Percentiles rank a stretch among this genome's conserved stretches.
Conservation (phyloP, 2,329 filamentous ascomycete species). For the Teratosphaeria destructans region DNA sequence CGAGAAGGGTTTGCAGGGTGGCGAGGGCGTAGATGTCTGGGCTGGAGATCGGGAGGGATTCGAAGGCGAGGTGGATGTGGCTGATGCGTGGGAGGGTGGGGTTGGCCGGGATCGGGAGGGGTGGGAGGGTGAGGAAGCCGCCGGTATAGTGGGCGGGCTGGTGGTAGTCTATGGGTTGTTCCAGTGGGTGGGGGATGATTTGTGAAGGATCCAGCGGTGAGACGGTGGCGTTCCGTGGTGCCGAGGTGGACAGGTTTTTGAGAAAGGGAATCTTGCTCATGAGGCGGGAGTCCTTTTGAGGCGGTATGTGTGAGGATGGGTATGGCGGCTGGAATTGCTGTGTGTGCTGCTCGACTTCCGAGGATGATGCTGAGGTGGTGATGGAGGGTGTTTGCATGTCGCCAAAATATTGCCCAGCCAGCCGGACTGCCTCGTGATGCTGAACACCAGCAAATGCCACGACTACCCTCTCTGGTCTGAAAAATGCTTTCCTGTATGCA, state of each 20-base stretch:
- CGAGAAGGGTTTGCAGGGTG: constrained; percentile 88
- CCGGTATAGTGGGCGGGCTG: constrained; percentile 77
- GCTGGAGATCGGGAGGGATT: constrained; percentile 80
- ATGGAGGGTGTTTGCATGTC: constrained; percentile 55
- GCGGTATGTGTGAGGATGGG: constrained; percentile 23
- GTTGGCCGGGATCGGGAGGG: constrained; percentile 66
- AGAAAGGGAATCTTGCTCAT: constrained; percentile 81
- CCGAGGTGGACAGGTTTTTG: constrained; percentile 75
- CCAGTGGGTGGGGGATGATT: constrained; percentile 32
- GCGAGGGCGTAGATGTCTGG: constrained; percentile 94
- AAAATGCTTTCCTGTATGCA: constrained; percentile 74
- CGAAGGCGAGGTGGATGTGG: constrained; percentile 91
- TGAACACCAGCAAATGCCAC: constrained; percentile 89
- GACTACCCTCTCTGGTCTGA: constrained; percentile 81
- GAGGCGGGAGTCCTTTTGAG: constrained; percentile 52
- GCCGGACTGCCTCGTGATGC: constrained; percentile 65
- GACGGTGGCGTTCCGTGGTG: constrained; percentile 51
- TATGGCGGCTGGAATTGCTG: constrained; percentile 23
- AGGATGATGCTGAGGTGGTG: constrained; percentile 12
- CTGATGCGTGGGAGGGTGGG: constrained; percentile 71
- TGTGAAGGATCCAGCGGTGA: constrained; percentile 40
- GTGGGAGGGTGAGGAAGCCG: constrained; percentile 77
- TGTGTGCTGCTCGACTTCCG: constrained; percentile 5
- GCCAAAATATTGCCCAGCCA: constrained; percentile 81
- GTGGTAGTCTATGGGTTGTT: constrained; percentile 46